These are phyloP conservation scores for Apophysomyces trapeziformis DNA, from an alignment of 371 early-diverging fungal species.

Conservation along the genomic window DNA sequence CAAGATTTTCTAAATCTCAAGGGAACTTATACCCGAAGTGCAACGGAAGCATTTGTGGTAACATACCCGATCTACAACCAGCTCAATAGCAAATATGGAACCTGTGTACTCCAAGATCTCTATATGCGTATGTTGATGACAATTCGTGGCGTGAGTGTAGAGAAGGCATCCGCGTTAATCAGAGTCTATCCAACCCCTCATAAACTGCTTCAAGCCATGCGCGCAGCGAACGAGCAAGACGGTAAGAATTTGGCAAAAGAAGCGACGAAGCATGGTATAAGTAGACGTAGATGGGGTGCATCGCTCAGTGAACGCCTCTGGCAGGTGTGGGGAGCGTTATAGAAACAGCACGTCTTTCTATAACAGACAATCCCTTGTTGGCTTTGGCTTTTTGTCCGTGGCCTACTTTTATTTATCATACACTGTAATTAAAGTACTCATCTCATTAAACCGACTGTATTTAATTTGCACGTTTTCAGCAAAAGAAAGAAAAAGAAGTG, in stretches of 20 bases:
- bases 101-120: slow-evolving; percentile 68
- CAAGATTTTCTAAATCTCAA: slow-evolving; percentile 57
- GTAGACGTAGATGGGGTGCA: slow-evolving; percentile 54
- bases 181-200: slow-evolving; percentile 72
- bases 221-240: slow-evolving; percentile 11
- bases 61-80: slow-evolving; percentile 62
- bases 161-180: slow-evolving; percentile 78
- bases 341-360: neutral
- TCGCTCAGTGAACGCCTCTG: slow-evolving; percentile 58
- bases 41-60: slow-evolving; percentile 41
- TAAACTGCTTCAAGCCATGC: slow-evolving; percentile 50
- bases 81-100: slow-evolving; percentile 73
- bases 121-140: slow-evolving; percentile 84
- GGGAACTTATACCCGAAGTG: slow-evolving; percentile 35
- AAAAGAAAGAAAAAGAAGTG: too few species aligned
- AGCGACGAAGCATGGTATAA: slow-evolving; percentile 39
- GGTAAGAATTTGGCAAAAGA: slow-evolving; percentile 31
- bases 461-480: too few species aligned
- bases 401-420: too few species aligned
- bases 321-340: slow-evolving; percentile 58
- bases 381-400: too few species aligned
- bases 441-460: too few species aligned
- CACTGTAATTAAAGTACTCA: too few species aligned
- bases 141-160: slow-evolving; percentile 78
- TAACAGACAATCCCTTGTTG: too few species aligned